Conservation (phyloP, 78 protist genomes). For the Dictyostelium firmibasis region DNA sequence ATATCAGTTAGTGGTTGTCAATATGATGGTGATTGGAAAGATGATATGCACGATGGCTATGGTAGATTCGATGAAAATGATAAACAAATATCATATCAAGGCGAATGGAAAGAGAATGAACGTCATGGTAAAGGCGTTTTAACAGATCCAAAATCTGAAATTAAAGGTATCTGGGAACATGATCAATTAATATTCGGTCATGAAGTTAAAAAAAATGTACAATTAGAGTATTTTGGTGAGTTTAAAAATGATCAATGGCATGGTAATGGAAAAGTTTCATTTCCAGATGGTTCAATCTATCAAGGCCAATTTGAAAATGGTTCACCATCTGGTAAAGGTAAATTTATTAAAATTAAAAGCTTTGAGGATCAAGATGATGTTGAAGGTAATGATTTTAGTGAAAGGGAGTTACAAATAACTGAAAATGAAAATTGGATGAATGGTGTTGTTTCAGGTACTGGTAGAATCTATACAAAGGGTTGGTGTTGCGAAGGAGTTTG, state of each 20-base stretch:
- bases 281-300: conserved; percentile 22
- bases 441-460: conserved; percentile 19
- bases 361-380: no score
- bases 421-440: conserved; percentile 39
- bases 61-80: not conserved
- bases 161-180: conserved; percentile 58
- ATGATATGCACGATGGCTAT: conserved; percentile 15
- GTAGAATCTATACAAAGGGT: not conserved
- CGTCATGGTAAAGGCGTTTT: conserved; percentile 29
- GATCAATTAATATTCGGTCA: conserved; percentile 54
- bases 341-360: not conserved
- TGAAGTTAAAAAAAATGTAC: not conserved
- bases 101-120: conserved; percentile 20
- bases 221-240: conserved; percentile 19
- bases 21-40: conserved; percentile 49
- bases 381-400: no score
- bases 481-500: conserved; percentile 22
- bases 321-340: conserved; percentile 13
- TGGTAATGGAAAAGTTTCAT: conserved; percentile 21
- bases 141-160: not conserved
- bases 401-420: not conserved
- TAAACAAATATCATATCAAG: not conserved
- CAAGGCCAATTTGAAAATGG: conserved; percentile 10
- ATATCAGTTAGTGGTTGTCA: not conserved
- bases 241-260: conserved; percentile 27